Evolutionary conservation across 192 early-diverging fungal genomes (phyloP).

Genomic region (Podila clonocystis): DNA sequence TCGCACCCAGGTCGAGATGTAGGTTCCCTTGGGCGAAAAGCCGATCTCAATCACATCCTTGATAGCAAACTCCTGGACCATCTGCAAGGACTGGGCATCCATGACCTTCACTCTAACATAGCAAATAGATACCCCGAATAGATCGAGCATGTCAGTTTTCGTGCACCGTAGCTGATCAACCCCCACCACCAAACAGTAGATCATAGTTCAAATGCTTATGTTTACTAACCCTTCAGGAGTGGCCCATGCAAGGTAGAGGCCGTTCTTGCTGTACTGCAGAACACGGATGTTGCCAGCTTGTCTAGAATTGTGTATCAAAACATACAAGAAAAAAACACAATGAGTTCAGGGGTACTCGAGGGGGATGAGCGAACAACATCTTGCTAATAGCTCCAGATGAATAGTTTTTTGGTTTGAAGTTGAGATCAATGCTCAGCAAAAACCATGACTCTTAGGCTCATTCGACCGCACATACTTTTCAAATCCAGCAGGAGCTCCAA

Average conservation of each 20-base stretch:
- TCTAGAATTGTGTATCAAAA: conserved; percentile 15
- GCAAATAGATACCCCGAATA: background rate
- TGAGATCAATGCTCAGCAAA: background rate
- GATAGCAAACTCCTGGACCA: conserved; percentile 70
- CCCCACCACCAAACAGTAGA: background rate
- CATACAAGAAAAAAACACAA: background rate
- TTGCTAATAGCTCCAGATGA: background rate
- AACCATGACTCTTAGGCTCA: background rate
- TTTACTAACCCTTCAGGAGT: conserved; percentile 64
- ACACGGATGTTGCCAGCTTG: conserved; percentile 58
- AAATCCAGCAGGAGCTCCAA: conserved; percentile 58
- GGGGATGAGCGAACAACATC: background rate
- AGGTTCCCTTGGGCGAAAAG: conserved; percentile 93
- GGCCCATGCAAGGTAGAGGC: conserved; percentile 73
- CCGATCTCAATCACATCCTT: conserved; percentile 83
- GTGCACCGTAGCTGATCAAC: background rate
- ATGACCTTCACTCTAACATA: conserved; percentile 74
- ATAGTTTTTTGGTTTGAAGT: background rate
- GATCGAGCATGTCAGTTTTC: background rate
- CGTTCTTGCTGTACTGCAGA: conserved; percentile 81
- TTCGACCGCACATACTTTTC: conserved; percentile 54
- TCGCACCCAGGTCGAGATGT: conserved; percentile 90
- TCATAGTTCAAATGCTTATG: background rate
- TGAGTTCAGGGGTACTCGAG: background rate
- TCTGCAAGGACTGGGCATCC: conserved; percentile 70